phyloP scores from a whole-genome alignment of 768 basidiomycete species.

The Lactarius deliciosus region DNA sequence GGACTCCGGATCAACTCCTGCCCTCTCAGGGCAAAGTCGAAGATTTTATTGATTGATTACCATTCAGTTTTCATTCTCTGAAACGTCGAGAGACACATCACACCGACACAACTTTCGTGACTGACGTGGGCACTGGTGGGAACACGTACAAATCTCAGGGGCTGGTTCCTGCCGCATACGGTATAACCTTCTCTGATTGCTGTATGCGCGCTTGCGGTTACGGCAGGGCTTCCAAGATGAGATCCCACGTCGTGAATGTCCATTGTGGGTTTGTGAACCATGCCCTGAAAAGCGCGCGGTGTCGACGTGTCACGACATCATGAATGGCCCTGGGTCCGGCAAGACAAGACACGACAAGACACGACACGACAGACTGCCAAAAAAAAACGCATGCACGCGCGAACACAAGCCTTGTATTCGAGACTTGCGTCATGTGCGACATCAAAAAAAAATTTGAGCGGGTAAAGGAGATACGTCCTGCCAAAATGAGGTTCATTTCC shows the following conservation, averaged over 20 bases:
- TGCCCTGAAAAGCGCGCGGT: neutral
- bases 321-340: neutral
- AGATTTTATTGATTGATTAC: constrained; percentile 3
- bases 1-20: constrained; percentile 21
- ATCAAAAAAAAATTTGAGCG: constrained; percentile 25
- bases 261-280: neutral
- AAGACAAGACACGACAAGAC: neutral
- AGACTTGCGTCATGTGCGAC: constrained; percentile 29
- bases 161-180: neutral
- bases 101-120: constrained; percentile 3
- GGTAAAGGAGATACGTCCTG: constrained; percentile 14
- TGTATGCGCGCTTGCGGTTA: constrained; percentile 8
- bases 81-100: constrained; percentile 6
- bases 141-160: neutral
- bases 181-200: constrained; percentile 1
- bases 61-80: neutral
- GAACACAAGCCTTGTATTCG: constrained; percentile 22
- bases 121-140: neutral
- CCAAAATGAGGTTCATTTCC: constrained; percentile 23
- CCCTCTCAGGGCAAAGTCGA: constrained; percentile 3
- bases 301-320: neutral
- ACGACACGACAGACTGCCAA: constrained; percentile 13
- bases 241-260: neutral
- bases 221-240: neutral
- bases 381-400: constrained; percentile 29